phyloP scores from a whole-genome alignment of 805 yeast species.

The Candida railenensis region DNA sequence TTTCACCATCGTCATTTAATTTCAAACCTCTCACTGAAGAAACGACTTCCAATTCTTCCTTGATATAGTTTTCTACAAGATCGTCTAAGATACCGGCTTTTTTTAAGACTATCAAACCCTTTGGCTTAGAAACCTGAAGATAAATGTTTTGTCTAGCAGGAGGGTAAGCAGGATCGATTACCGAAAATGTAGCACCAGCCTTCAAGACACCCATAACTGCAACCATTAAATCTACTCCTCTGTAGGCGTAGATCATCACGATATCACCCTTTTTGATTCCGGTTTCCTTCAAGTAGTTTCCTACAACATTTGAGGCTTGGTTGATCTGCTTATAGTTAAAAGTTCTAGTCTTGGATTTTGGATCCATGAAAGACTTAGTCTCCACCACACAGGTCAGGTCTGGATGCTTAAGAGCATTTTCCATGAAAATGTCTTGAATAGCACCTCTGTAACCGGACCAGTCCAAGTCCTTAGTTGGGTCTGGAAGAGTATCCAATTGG shows the following conservation, averaged over 20 bases:
- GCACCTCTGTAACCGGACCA: constrained; percentile 94
- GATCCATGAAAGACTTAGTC: constrained; percentile 68
- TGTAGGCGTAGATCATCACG: constrained; percentile 95
- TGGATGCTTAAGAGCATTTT: constrained; percentile 81
- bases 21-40: constrained; percentile 77
- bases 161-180: constrained; percentile 98
- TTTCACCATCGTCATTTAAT: constrained; percentile 68
- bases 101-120: constrained; percentile 82
- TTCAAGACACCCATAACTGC: constrained; percentile 97
- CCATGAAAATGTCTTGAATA: constrained; percentile 91
- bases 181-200: constrained; percentile 98
- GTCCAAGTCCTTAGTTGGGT: constrained; percentile 82
- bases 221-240: constrained; percentile 95
- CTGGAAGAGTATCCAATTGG: constrained; percentile 68
- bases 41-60: constrained; percentile 67
- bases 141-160: constrained; percentile 96
- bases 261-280: constrained; percentile 92
- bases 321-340: constrained; percentile 88
- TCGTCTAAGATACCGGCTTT: constrained; percentile 85
- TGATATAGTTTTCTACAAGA: constrained; percentile 75
- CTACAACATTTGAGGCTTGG: constrained; percentile 90
- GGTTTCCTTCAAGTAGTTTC: constrained; percentile 75
- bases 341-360: constrained; percentile 55
- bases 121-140: constrained; percentile 89
- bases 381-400: constrained; percentile 90